Percentiles rank a stretch among this genome's conserved stretches.
Evolutionary conservation across 75 land plant species (phyloP).

Genomic region (Picea glauca): DNA sequence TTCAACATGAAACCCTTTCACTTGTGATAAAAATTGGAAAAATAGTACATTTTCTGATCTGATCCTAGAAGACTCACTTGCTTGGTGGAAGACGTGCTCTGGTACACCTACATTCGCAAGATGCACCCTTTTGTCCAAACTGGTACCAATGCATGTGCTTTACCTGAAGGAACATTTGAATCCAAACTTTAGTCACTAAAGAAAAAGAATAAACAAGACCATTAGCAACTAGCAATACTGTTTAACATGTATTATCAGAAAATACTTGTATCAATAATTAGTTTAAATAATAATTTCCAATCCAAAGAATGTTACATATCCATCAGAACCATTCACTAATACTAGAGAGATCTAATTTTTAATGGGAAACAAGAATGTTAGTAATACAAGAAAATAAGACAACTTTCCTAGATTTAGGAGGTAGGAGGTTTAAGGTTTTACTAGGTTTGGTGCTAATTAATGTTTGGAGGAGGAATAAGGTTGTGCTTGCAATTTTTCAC

Average conservation of each 20-base stretch:
- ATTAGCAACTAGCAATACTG: not conserved
- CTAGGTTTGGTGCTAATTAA: not conserved
- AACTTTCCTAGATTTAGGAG: not conserved
- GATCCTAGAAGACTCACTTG: constrained; percentile 48
- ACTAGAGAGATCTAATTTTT: not conserved
- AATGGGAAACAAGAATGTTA: no score
- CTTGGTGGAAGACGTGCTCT: constrained; percentile 86
- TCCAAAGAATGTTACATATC: not conserved
- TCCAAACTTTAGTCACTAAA: not conserved
- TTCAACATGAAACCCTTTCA: not conserved
- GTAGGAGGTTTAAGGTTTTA: not conserved
- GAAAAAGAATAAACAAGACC: not conserved
- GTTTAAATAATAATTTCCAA: not conserved
- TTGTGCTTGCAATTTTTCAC: not conserved
- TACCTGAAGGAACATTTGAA: constrained; percentile 36
- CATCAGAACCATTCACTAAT: not conserved
- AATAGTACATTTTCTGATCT: not conserved
- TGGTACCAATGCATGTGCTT: constrained; percentile 86
- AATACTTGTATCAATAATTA: not conserved
- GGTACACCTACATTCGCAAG: constrained; percentile 83
- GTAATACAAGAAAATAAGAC: not conserved
- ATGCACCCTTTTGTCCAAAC: constrained; percentile 46
- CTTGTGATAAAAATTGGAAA: not conserved
- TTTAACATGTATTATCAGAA: not conserved
- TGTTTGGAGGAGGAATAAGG: not conserved